Base-by-base conservation (phyloP, 2,329 filamentous ascomycete species). In the Alternaria brassicicola region DNA sequence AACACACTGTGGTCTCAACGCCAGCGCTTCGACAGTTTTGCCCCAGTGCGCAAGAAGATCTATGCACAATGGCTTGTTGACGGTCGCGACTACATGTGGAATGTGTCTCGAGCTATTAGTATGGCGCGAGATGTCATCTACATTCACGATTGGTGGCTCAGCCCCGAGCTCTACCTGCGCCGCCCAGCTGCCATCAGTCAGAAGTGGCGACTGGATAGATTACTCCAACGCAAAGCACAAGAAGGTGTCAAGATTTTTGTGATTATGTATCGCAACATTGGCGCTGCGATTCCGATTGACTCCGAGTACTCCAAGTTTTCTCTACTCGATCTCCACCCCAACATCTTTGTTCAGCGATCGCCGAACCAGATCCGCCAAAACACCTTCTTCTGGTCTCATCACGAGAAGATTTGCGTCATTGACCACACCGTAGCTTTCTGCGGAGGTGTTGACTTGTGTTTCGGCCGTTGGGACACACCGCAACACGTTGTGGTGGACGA, bases 131-230 rank as follows among this genome's bases (percentile, higher is more conserved):
- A 98, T 79, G 94, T 98, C 61, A 94, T 99, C 68, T 98, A 98
- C 78, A 98, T 99, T 62, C 95, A 99, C 76, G 95, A 98, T 77
- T 99, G 95, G 95, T 99, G 95, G 95, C 81, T 99, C 38, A 97
- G 92, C 68, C 95, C 95, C 1, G 94, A 99, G 78, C 81, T 99
- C 42, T 99, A 99, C 80, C 89, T 98, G 88, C 87, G 95, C 59
- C 86, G 95, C 57, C 95, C 95, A 52, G 91, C 95, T 23, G 93
- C 92, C 43, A 97, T 98, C 78, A 97, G 93, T 73, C 94, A 98
- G 76, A 97, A 97, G 78, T 99, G 95, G 95, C 88, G 95, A 52
- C 85, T 99, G 7, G 95, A 99, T 78, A 86, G 95, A 70, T 83
- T 99, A 10, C 83, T 99, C n/a, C 92, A 97, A 76, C 88, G 89